phyloP scores from a whole-genome alignment of 2,329 filamentous ascomycete species.

The Fusarium phyllophilum region DNA sequence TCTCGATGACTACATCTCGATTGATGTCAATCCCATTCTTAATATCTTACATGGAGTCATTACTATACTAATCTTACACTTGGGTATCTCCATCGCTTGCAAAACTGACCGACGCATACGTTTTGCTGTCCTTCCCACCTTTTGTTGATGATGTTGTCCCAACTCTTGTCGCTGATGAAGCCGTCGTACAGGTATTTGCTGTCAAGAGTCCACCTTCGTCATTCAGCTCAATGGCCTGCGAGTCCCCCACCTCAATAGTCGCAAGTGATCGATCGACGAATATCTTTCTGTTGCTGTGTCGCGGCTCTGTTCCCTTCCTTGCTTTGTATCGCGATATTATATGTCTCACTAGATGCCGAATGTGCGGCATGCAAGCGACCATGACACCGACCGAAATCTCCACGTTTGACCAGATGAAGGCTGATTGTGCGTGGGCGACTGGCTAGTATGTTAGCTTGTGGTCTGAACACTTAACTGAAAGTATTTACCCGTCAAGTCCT shows the following conservation, averaged over 20 bases:
- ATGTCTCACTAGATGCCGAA: conserved; percentile 4
- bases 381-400: conserved; percentile 23
- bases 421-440: conserved; percentile 10
- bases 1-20: not conserved
- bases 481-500: not conserved
- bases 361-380: conserved; percentile 29
- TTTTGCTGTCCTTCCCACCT: not conserved
- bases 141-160: not conserved
- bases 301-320: not conserved
- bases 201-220: conserved; percentile 7
- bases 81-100: conserved; percentile 17
- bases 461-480: accelerated
- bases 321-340: not conserved
- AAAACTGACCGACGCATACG: not conserved
- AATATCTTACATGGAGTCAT: not conserved
- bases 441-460: not conserved
- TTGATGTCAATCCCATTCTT: too few species aligned
- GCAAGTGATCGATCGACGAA: conserved; percentile 25
- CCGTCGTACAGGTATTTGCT: not conserved
- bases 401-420: conserved; percentile 14
- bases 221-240: not conserved
- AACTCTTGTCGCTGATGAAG: not conserved
- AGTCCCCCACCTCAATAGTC: not conserved
- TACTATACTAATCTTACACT: not conserved
- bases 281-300: not conserved